phyloP scores from a whole-genome alignment of 2,329 filamentous ascomycete species.

The Cercospora berteroae region DNA sequence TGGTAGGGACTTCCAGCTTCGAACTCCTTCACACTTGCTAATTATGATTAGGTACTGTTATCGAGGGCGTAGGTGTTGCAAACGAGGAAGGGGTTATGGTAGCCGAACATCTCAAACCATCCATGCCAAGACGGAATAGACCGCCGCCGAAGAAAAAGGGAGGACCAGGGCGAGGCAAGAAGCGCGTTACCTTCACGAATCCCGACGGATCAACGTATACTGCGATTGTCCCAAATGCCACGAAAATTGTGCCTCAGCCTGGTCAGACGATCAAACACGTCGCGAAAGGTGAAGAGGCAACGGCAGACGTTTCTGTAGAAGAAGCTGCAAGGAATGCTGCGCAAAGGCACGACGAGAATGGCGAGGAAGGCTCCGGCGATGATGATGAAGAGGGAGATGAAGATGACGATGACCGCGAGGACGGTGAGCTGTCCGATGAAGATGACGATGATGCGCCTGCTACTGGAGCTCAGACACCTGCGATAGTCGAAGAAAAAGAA shows the following conservation, averaged over 20 bases:
- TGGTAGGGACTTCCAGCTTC: slow-evolving; percentile 34
- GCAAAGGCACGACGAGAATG: slow-evolving; percentile 47
- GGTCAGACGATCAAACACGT: slow-evolving; percentile 39
- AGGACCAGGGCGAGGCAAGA: slow-evolving; percentile 76
- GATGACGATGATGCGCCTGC: slow-evolving; percentile 33
- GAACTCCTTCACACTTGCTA: neutral
- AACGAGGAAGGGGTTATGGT: slow-evolving; percentile 62
- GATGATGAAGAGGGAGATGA: slow-evolving; percentile 53
- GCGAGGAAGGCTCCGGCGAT: slow-evolving; percentile 48
- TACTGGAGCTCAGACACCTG: slow-evolving; percentile 24
- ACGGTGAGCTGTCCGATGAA: slow-evolving; percentile 37
- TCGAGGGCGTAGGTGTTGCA: slow-evolving; percentile 60
- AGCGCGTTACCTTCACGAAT: slow-evolving; percentile 61
- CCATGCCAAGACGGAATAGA: slow-evolving; percentile 58
- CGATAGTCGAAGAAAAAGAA: slow-evolving; percentile 16
- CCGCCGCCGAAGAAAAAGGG: slow-evolving; percentile 76
- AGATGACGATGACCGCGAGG: slow-evolving; percentile 43
- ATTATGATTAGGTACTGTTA: slow-evolving; percentile 43
- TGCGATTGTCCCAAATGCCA: slow-evolving; percentile 39
- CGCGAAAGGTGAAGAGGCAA: slow-evolving; percentile 37
- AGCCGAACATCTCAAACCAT: slow-evolving; percentile 39
- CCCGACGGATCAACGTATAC: slow-evolving; percentile 45
- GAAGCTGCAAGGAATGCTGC: slow-evolving; percentile 45
- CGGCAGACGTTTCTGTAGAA: slow-evolving; percentile 40
- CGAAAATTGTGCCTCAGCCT: slow-evolving; percentile 38